A percentile compares a stretch with the other conserved stretches of the same genome.
These are phyloP conservation scores for Exophiala alcalophila DNA, from an alignment of 2,329 filamentous ascomycete species.

Conservation along the genomic window DNA sequence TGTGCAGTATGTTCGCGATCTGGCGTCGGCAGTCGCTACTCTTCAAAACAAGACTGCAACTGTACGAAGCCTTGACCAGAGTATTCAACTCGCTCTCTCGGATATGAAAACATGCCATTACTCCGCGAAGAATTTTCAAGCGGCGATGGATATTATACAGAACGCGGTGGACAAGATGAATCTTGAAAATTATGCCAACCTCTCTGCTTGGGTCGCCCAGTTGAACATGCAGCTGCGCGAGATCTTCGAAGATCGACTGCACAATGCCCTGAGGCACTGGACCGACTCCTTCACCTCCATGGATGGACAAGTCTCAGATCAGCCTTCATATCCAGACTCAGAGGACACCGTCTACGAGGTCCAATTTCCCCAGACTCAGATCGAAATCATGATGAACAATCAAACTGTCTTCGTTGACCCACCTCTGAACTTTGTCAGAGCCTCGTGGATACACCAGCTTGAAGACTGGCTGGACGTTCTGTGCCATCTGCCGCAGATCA, in stretches of 20 bases:
- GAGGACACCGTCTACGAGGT: slow-evolving; percentile 35
- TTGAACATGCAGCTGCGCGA: slow-evolving; percentile 83
- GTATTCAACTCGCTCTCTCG: slow-evolving; percentile 72
- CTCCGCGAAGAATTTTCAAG: slow-evolving; percentile 72
- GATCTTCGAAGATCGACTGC: slow-evolving; percentile 77
- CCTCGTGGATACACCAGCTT: slow-evolving; percentile 88
- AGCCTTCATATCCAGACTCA: slow-evolving; percentile 25
- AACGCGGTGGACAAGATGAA: slow-evolving; percentile 94
- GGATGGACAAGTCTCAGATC: slow-evolving; percentile 27
- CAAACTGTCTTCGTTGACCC: slow-evolving; percentile 97
- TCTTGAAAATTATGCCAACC: slow-evolving; percentile 90
- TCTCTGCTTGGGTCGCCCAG: slow-evolving; percentile 81
- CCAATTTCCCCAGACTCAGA: slow-evolving; percentile 58
- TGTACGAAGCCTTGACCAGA: slow-evolving; percentile 74
- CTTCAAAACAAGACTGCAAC: slow-evolving; percentile 84
- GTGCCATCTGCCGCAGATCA: slow-evolving; percentile 89
- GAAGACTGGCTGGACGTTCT: slow-evolving; percentile 91
- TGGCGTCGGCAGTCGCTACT: slow-evolving; percentile 80
- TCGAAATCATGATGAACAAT: slow-evolving; percentile 96
- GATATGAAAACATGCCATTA: slow-evolving; percentile 86
- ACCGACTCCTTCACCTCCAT: slow-evolving; percentile 74
- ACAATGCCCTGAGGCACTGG: slow-evolving; percentile 81
- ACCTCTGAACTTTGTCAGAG: slow-evolving; percentile 83
- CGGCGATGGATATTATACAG: slow-evolving; percentile 80
- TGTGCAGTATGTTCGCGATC: slow-evolving; percentile 92